Evolutionary conservation across 306 rosid genomes (phyloP).

Genomic region (Aeschynomene evenia): DNA sequence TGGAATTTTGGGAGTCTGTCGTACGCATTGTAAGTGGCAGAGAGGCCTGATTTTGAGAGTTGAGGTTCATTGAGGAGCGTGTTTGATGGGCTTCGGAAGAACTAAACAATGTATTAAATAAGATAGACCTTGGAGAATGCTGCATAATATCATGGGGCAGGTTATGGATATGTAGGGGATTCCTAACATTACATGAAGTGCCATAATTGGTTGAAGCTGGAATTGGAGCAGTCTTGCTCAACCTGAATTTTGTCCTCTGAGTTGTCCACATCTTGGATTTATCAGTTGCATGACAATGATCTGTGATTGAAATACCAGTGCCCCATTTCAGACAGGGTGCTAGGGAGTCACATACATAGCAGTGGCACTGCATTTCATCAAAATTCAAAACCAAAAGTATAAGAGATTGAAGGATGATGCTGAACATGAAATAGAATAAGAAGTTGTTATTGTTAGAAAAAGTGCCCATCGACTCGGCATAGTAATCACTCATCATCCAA

Average conservation of each 20-base stretch:
- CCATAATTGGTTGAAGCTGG: constrained; percentile 33
- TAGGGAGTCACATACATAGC: constrained; percentile 69
- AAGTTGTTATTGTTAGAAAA: background rate
- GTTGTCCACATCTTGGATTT: constrained; percentile 53
- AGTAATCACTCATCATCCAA: no score
- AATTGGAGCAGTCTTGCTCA: constrained; percentile 34
- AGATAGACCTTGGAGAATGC: constrained; percentile 33
- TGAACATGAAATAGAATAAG: background rate
- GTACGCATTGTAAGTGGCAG: constrained; percentile 6
- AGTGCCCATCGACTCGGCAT: no score
- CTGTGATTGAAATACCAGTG: constrained; percentile 35
- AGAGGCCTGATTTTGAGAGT: constrained; percentile 30
- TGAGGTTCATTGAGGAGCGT: constrained; percentile 13
- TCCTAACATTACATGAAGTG: constrained; percentile 2
- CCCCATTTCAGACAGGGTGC: constrained; percentile 80
- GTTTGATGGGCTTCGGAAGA: constrained; percentile 24
- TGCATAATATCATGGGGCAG: constrained; percentile 12
- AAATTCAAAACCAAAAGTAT: constrained; percentile 20
- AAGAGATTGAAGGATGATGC: background rate
- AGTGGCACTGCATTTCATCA: constrained; percentile 68
- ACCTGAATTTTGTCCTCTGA: constrained; percentile 41
- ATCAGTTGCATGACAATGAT: constrained; percentile 85
- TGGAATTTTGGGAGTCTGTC: constrained; percentile 4
- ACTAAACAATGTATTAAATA: constrained; percentile 26
- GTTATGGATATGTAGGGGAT: constrained; percentile 26